phyloP scores from a whole-genome alignment of 129 eudicot genomes.

The Flaveria sonorensis region DNA sequence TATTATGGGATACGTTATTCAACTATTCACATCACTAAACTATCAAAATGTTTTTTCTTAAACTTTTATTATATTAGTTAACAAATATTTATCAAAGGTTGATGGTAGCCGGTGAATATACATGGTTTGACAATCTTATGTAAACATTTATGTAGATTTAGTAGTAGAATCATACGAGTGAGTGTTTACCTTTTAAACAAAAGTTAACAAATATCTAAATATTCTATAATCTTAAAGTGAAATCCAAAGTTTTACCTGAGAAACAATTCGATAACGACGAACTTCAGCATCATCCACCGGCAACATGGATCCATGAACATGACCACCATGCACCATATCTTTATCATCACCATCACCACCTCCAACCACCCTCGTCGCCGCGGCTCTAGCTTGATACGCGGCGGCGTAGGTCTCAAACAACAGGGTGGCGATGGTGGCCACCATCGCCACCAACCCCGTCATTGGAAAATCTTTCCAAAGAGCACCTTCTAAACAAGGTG shows the following conservation, averaged over 20 bases:
- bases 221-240: background rate
- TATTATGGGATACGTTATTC: too few species aligned
- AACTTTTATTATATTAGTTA: too few species aligned
- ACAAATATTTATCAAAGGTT: too few species aligned
- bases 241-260: slow-evolving; percentile 24
- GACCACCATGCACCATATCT: slow-evolving; percentile 3
- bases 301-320: slow-evolving; percentile 28
- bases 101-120: too few species aligned
- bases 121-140: too few species aligned
- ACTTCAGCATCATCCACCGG: slow-evolving; percentile 21
- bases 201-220: background rate
- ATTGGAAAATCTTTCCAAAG: slow-evolving; percentile 50
- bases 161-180: too few species aligned
- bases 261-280: slow-evolving; percentile 33
- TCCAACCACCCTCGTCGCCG: slow-evolving; percentile 25
- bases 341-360: slow-evolving; percentile 18
- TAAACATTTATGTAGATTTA: too few species aligned
- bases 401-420: slow-evolving; percentile 46
- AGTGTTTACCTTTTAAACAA: too few species aligned
- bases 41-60: too few species aligned
- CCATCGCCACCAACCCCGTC: slow-evolving; percentile 54
- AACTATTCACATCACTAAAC: too few species aligned
- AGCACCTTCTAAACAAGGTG: slow-evolving; percentile 38
- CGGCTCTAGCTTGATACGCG: slow-evolving; percentile 35
- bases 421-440: slow-evolving; percentile 42